These are phyloP conservation scores for Omphalea diandra DNA, from an alignment of 441 rosid genomes.

Conservation along the genomic window DNA sequence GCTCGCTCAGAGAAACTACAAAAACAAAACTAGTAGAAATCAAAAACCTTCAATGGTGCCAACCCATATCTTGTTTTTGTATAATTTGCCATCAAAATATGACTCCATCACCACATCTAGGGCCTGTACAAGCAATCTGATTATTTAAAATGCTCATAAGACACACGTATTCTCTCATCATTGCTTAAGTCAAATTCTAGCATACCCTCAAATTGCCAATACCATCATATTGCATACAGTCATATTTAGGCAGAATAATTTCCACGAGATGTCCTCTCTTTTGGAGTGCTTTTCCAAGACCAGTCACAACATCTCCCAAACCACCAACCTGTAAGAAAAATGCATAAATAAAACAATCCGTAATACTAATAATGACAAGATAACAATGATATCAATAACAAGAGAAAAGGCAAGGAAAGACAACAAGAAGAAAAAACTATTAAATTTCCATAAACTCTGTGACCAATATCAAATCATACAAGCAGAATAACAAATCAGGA, in stretches of 20 bases:
- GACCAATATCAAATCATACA: neutral
- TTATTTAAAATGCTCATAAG: conserved; percentile 6
- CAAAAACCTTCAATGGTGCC: conserved; percentile 81
- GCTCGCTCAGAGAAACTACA: conserved; percentile 17
- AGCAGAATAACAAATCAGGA: neutral
- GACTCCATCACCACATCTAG: conserved; percentile 78
- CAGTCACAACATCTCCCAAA: conserved; percentile 92
- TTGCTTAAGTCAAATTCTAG: conserved; percentile 15
- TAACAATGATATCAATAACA: neutral
- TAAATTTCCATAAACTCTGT: neutral
- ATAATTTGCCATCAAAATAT: conserved; percentile 80
- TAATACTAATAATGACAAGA: neutral
- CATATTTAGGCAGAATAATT: conserved; percentile 91
- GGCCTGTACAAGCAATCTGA: conserved; percentile 48
- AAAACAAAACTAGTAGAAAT: conserved; percentile 16
- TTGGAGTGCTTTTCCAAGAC: conserved; percentile 92
- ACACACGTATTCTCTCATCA: neutral
- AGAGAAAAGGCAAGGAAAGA: neutral
- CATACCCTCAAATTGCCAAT: conserved; percentile 70
- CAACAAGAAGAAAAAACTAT: neutral
- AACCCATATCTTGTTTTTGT: conserved; percentile 87
- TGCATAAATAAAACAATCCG: neutral
- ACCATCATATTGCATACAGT: conserved; percentile 91
- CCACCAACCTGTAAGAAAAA: conserved; percentile 79
- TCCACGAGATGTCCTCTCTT: conserved; percentile 93